Evolutionary conservation across 2,329 filamentous ascomycete species (phyloP).

Genomic region (Clathrospora elynae): DNA sequence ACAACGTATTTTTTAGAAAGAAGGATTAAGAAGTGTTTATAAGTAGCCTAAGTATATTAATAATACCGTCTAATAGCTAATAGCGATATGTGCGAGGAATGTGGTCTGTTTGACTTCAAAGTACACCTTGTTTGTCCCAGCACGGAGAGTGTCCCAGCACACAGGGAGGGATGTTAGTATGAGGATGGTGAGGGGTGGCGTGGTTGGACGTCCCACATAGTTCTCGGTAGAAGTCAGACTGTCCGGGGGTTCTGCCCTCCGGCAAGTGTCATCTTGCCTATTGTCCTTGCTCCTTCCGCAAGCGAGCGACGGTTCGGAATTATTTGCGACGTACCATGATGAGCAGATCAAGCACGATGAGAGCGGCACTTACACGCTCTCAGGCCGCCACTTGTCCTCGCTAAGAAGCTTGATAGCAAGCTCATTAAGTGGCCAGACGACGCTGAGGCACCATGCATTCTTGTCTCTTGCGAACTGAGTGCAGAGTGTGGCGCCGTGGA

Average conservation of each 20-base stretch:
- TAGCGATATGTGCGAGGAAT: constrained; percentile 1
- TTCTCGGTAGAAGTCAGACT: no score
- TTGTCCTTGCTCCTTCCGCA: no score
- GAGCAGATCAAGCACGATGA: no score
- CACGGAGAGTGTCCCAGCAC: constrained; percentile 8
- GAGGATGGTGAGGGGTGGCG: no score
- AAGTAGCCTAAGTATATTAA: neutral
- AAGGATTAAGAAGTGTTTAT: no score
- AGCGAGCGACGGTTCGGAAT: no score
- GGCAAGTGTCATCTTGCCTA: no score
- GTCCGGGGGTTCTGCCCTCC: no score
- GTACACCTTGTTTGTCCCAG: constrained; percentile 7
- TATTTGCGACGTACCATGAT: no score
- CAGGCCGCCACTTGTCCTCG: constrained; percentile 10
- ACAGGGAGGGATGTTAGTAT: constrained; percentile 53
- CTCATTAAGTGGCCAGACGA: constrained; percentile 18
- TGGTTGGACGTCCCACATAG: no score
- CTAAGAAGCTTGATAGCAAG: constrained; percentile 17
- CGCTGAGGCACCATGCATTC: constrained; percentile 19
- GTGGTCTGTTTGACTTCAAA: constrained; percentile 3
- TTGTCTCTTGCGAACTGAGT: constrained; percentile 13
- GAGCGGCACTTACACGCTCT: constrained; percentile 29
- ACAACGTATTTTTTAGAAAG: no score
- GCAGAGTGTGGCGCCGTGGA: constrained; percentile 11
- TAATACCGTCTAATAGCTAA: neutral